Evolutionary conservation across 2,329 filamentous ascomycete species (phyloP).

Genomic region (Fusarium neocosmosporiellum): DNA sequence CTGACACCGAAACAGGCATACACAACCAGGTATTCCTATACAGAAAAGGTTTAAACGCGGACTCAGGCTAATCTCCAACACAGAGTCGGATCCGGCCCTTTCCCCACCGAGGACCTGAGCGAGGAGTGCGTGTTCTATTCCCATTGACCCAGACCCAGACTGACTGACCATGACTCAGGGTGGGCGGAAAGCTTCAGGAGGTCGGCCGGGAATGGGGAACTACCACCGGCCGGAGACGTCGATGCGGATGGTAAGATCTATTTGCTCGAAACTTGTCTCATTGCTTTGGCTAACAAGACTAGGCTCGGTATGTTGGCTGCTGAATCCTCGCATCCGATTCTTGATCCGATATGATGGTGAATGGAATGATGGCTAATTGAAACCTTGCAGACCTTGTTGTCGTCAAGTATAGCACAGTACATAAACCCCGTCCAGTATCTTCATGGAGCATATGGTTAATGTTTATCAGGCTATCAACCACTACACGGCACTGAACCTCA

Average conservation of each 20-base stretch:
- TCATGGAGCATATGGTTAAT: not conserved
- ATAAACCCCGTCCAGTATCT: not conserved
- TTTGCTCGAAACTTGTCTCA: constrained; percentile 42
- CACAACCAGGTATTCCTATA: not conserved
- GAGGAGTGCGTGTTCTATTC: constrained; percentile 41
- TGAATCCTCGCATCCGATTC: not conserved
- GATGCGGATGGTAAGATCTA: constrained; percentile 10
- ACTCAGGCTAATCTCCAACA: not conserved
- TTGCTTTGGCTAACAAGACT: constrained; percentile 53
- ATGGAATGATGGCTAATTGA: not conserved
- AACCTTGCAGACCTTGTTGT: not conserved
- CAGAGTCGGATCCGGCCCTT: constrained; percentile 71
- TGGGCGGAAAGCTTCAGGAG: constrained; percentile 40
- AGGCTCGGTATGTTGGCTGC: not conserved
- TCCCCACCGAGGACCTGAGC: constrained; percentile 67
- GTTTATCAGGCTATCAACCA: not conserved
- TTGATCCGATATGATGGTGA: not conserved
- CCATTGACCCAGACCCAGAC: not conserved
- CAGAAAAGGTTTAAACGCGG: not conserved
- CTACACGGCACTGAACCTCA: constrained; percentile 63
- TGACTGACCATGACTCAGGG: constrained; percentile 49
- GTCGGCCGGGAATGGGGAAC: constrained; percentile 53
- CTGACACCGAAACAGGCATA: not conserved
- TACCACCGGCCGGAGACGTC: constrained; percentile 9
- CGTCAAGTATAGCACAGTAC: not conserved